A percentile compares a stretch with the other conserved stretches of the same genome.
Conservation (phyloP, 108 stramenopile species). For the Fistulifera pelliculosa region DNA sequence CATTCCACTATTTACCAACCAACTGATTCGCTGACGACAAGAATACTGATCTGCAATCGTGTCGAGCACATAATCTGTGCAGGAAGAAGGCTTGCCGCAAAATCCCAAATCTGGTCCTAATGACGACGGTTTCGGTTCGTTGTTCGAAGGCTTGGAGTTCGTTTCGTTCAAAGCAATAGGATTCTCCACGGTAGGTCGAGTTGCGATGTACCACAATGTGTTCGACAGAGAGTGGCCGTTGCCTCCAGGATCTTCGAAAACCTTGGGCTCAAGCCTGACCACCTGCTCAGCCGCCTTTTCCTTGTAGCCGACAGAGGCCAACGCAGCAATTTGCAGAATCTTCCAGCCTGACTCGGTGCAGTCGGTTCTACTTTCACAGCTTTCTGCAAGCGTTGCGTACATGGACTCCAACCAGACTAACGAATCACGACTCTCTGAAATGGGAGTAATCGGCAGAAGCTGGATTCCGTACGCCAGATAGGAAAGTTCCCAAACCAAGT, state of each 20-base stretch:
- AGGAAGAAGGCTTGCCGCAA: conserved; percentile 41
- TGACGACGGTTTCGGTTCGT: neutral
- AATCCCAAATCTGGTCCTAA: conserved; percentile 1
- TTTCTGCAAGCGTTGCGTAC: conserved; percentile 54
- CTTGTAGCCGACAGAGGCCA: conserved; percentile 61
- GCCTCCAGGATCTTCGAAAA: conserved; percentile 53
- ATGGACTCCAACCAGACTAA: conserved; percentile 62
- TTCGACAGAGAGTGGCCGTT: conserved; percentile 59
- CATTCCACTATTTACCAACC: conserved; percentile 29
- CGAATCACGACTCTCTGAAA: conserved; percentile 67
- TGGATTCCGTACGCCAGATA: conserved; percentile 73
- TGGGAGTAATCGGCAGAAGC: conserved; percentile 70
- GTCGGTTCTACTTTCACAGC: conserved; percentile 32
- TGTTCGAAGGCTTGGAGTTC: neutral
- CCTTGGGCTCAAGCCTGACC: conserved; percentile 20
- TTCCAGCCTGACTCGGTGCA: conserved; percentile 55
- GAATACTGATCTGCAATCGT: conserved; percentile 30
- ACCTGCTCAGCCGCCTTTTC: conserved; percentile 41
- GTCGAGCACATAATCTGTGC: conserved; percentile 33
- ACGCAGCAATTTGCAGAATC: conserved; percentile 37
- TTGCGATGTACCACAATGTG: conserved; percentile 62
- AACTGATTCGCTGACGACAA: conserved; percentile 47
- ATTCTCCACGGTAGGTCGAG: conserved; percentile 28
- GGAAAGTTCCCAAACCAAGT: conserved; percentile 65
- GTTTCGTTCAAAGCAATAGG: conserved; percentile 15